Evolutionary conservation across 2,329 filamentous ascomycete genomes (phyloP), one percentile per base, ranked within the genome.

Genomic region (Diaporthe batatas): DNA sequence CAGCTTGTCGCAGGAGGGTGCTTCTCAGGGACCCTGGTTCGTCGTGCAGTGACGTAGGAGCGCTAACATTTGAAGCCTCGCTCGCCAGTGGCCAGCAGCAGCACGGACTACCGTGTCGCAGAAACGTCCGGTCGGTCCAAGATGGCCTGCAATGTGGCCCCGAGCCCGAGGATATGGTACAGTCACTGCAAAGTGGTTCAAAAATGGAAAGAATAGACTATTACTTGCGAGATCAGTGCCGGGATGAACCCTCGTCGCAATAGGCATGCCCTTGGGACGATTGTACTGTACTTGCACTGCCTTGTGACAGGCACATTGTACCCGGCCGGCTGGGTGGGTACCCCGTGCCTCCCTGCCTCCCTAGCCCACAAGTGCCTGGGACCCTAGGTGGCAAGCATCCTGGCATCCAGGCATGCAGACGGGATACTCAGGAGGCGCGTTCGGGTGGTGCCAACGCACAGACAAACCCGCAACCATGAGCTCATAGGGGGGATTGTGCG

Each of bases 391-490:
- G 29, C 29, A 29, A 29, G 29, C 29, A 29, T 29, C 29, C 29
- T 47, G 18, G 6, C 44, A 23, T 16, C 11, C 53, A 42, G 25
- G 21, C 8, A 21, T 34, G 25, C 21, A 25, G 44, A 51, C n/a
- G 36, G 44, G 42, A 65, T 49, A 25, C 51, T 65, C 62, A 65
- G 62, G 62, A 65, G 62, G 59, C 42, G 21, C 25, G 29, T 65
- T 51, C 59, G 62, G 62, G 62, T 12, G 39, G 6, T 32, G 12
- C 39, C n/a, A 51, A 32, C 29, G 62, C 62, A 53, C 62, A 53
- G 62, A 67, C 62, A 65, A 49, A 34, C 18, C 62, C 29, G 44
- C 44, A 53, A 67, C 44, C 62, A 67, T 67, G 62, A 67, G 62
- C 62, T 53, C 62, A 53, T 67, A 32, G 62, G 62, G 62, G 62